Base-by-base conservation (phyloP, 768 basidiomycete genomes). In the Kwoniella mangroviensis region DNA sequence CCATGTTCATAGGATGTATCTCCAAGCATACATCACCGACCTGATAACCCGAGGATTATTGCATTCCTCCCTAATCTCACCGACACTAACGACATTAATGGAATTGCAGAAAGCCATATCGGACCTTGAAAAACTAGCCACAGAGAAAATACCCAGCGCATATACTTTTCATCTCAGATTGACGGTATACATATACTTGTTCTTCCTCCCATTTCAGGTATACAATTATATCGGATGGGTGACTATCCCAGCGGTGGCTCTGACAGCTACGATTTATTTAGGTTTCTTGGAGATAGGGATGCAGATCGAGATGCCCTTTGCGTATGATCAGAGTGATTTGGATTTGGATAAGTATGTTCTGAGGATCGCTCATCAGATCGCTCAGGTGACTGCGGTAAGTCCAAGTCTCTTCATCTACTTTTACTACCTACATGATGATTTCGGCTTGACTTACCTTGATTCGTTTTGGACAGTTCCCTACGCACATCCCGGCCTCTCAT, bases 171-270 rank as follows among this genome's bases (percentile, higher is more conserved):
- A 78, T 41, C 72, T 80, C 21, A 68, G 72, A 9, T 43, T 78
- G n/a, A 75, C 79, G 3, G 79, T 80, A 45, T 78, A 70, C 63
- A 63, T 60, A 3, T 92, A 91, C 80, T 86, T 91, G 2, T 90
- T 91, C 84, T 89, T 90, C 81, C 84, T 92, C 1, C 91, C 90
- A 1, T 91, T 92, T 86, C 90, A 92, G 80, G 85, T 91, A 7
- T 87, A 89, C 61, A 84, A 84, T 54, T 86, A 86, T 42, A 89
- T 91, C 73, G 84, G 83, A 12, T 91, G 89, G 85, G 87, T 88
- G 77, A 87, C 89, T 4, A 88, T 91, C 53, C 88, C 88, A 1
- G 90, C 89, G 49, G 89, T 90, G 5, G 85, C 85, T 17, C 86
- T 91, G 52, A 89, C 90, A 1, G 84, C 89, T 0, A 90, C 90